Base-by-base conservation (phyloP, 768 basidiomycete species). In the Suillus hirtellus region DNA sequence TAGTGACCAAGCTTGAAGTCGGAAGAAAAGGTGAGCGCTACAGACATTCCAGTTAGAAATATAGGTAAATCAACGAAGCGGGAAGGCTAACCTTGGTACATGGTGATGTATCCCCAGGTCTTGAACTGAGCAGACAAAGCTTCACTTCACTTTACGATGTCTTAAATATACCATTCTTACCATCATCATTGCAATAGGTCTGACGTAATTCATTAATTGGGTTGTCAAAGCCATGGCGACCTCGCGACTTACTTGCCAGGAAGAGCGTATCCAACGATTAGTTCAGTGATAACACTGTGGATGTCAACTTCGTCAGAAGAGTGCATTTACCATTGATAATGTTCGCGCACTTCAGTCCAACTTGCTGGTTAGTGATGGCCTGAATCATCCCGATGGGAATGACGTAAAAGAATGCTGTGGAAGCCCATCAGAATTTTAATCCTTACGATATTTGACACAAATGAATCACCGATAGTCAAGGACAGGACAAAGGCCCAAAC, bases 101-200 rank as follows among this genome's bases (percentile, higher is more conserved):
- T 84, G 8, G 86, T 85, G 54, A 87, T 82, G 71, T 89, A 89
- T 11, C 85, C 87, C 76, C 83, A 89, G 6, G 82, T 88, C 77
- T 88, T 88, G 79, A 87, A 89, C 80, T 21, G 78, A 40, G 38
- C 24, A 17, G 21, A 27, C 5, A 17, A 40, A 27, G 2, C 5
- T 71, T 62, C 47, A 75, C 59, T 55, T 71, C 69, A 21, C 19
- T 17, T n/a, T 37, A 12, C 3, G 15, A 27, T 31, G 7, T 12
- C 4, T 12, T 12, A 21, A 37, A 53, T 34, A 53, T 12, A 15
- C 17, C n/a, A 47, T 34, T 37, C 65, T 47, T 31, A 68, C 67
- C 84, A 90, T 85, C 89, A 90, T 89, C 84, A 89, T 86, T 2
- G 89, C 89, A 63, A 90, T 82, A 4, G 91, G 89, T 63, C 82